phyloP scores from a whole-genome alignment of 805 yeast species.

The Metschnikowia baotianmanensis region DNA sequence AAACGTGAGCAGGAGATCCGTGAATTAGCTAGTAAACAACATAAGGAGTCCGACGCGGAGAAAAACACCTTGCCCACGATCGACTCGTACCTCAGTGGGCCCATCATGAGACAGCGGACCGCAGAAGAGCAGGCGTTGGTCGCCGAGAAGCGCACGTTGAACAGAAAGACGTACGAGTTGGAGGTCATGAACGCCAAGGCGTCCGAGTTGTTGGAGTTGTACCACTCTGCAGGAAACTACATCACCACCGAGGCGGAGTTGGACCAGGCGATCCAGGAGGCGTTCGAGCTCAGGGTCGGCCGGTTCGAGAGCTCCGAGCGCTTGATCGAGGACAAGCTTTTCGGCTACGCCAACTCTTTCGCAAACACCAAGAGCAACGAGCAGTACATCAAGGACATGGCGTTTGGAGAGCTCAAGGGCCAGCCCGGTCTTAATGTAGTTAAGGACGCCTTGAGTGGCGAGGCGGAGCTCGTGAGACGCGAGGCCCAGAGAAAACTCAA shows the following conservation, averaged over 20 bases:
- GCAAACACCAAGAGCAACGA: constrained; percentile 32
- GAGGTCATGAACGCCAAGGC: constrained; percentile 53
- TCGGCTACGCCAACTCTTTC: constrained; percentile 28
- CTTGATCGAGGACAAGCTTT: constrained; percentile 35
- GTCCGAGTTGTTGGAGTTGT: constrained; percentile 59
- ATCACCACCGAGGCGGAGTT: constrained; percentile 72
- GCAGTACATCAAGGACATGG: constrained; percentile 33
- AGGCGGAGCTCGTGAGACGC: constrained; percentile 33
- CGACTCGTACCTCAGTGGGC: constrained; percentile 61
- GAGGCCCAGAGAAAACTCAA: constrained; percentile 35
- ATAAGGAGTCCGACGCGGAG: constrained; percentile 51
- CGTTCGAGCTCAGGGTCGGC: constrained; percentile 45
- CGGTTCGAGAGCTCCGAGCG: constrained; percentile 35
- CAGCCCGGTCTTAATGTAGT: constrained; percentile 41
- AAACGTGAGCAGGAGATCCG: constrained; percentile 27
- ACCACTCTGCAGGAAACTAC: constrained; percentile 65
- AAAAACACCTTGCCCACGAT: constrained; percentile 77
- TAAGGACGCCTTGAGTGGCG: constrained; percentile 40
- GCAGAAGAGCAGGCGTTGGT: constrained; percentile 61
- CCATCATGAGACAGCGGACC: constrained; percentile 71
- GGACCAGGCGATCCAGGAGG: constrained; percentile 53
- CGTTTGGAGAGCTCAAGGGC: constrained; percentile 39
- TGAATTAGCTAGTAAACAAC: constrained; percentile 25
- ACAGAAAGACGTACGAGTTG: constrained; percentile 57
- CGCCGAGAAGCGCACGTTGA: constrained; percentile 60